phyloP scores from a whole-genome alignment of 106 monocot genomes.

The Alisma plantagoaquatica region DNA sequence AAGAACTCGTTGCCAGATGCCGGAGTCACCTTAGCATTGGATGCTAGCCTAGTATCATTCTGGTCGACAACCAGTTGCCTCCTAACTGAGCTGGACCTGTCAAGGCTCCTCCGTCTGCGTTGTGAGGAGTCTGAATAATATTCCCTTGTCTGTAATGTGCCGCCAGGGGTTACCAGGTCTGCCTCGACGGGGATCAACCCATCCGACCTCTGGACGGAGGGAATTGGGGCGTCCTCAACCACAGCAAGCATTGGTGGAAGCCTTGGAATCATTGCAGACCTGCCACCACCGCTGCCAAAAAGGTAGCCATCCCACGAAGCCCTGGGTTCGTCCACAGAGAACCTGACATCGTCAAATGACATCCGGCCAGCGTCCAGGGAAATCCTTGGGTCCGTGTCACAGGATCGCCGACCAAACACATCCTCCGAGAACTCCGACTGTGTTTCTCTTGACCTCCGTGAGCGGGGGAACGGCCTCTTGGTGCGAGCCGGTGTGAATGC shows the following conservation, averaged over 20 bases:
- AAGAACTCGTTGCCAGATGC: conserved; percentile 40
- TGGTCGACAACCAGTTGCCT: conserved; percentile 22
- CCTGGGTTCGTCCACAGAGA: conserved; percentile 25
- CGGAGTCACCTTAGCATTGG: conserved; percentile 36
- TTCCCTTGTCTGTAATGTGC: conserved; percentile 55
- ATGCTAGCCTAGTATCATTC: conserved; percentile 22
- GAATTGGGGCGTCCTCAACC: conserved; percentile 37
- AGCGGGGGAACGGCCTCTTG: background rate
- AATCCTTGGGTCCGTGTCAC: conserved; percentile 14
- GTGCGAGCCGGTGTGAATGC: background rate
- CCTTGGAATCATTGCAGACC: conserved; percentile 25
- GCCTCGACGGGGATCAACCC: conserved; percentile 87
- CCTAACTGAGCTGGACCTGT: conserved; percentile 47
- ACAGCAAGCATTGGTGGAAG: conserved; percentile 67
- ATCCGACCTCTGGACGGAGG: conserved; percentile 53
- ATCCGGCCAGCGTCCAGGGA: conserved; percentile 18
- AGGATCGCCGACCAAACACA: conserved; percentile 13
- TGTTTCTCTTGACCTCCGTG: background rate
- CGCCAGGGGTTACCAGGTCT: conserved; percentile 46
- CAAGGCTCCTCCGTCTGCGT: conserved; percentile 54
- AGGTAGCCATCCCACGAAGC: conserved; percentile 34
- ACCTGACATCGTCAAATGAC: conserved; percentile 16
- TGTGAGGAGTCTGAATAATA: conserved; percentile 58
- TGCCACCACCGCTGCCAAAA: conserved; percentile 3
- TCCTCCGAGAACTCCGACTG: conserved; percentile 13